Conservation (phyloP, 345 rosid species). For the Rhodamnia argentea region DNA sequence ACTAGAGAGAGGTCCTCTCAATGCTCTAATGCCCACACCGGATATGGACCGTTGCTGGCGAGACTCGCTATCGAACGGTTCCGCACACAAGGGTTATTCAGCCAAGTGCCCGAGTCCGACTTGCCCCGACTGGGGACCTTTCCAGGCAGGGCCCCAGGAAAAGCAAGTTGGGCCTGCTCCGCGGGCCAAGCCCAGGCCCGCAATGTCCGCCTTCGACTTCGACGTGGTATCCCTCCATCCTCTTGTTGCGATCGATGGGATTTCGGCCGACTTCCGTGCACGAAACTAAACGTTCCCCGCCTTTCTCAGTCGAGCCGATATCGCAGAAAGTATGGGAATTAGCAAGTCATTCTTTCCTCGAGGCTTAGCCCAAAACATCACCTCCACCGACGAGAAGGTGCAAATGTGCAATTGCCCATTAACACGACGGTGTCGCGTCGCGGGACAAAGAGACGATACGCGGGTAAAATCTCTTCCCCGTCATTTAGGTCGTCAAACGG, state of each 20-base stretch:
- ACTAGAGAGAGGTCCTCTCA: too few relatives aligned
- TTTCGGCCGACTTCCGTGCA: not conserved
- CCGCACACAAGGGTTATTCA: too few relatives aligned
- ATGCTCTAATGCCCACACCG: too few relatives aligned
- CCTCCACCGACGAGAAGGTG: not conserved
- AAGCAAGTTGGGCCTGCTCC: not conserved
- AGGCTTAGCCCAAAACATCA: not conserved
- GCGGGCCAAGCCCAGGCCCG: rapidly evolving
- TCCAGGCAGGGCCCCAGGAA: too few relatives aligned
- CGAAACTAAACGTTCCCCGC: not conserved
- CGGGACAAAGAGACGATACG: not conserved
- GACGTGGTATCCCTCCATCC: not conserved
- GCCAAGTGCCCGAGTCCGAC: too few relatives aligned
- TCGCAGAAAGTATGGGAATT: not conserved
- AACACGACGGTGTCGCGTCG: not conserved
- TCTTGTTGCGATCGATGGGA: not conserved
- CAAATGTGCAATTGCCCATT: rapidly evolving
- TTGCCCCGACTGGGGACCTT: too few relatives aligned
- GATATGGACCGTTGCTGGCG: too few relatives aligned
- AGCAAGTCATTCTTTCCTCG: not conserved
- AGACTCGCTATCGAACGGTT: not conserved
- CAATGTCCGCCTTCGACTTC: not conserved
- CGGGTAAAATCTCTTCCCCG: not conserved
- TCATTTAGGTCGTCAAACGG: too few relatives aligned
- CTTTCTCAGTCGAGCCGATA: not conserved